Evolutionary conservation across 2,329 filamentous ascomycete species (phyloP).

Genomic region (Kalaharituber pfeilii): DNA sequence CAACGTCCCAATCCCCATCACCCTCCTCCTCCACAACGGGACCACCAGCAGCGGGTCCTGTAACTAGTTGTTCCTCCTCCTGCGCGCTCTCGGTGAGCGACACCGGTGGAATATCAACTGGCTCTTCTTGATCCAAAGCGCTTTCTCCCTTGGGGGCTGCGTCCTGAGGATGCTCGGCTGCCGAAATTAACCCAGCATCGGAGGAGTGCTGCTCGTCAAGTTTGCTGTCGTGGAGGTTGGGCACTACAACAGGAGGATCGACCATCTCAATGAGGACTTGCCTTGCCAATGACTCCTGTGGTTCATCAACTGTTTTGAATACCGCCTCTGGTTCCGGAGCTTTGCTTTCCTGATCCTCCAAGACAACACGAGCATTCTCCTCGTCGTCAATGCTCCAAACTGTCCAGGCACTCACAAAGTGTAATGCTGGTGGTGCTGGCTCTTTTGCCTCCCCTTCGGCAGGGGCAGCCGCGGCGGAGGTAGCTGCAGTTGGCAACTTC

Average conservation of each 20-base stretch:
- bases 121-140: background rate
- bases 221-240: background rate
- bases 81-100: background rate
- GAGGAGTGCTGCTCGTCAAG: background rate
- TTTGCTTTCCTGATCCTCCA: background rate
- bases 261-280: background rate
- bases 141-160: slow-evolving; percentile 1
- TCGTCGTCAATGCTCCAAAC: slow-evolving; percentile 14
- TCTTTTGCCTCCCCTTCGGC: background rate
- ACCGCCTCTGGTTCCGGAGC: background rate
- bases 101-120: background rate
- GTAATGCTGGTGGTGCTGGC: background rate
- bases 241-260: background rate
- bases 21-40: background rate
- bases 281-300: background rate
- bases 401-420: slow-evolving; percentile 12
- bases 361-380: slow-evolving; percentile 8
- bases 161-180: slow-evolving; percentile 11
- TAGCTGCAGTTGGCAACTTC: slow-evolving; percentile 39
- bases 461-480: background rate
- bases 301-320: background rate
- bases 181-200: slow-evolving; percentile 3
- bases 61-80: background rate
- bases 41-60: too few species aligned
- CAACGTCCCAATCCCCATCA: background rate